phyloP scores from a whole-genome alignment of 345 rosid species.

The Balakata baccata region DNA sequence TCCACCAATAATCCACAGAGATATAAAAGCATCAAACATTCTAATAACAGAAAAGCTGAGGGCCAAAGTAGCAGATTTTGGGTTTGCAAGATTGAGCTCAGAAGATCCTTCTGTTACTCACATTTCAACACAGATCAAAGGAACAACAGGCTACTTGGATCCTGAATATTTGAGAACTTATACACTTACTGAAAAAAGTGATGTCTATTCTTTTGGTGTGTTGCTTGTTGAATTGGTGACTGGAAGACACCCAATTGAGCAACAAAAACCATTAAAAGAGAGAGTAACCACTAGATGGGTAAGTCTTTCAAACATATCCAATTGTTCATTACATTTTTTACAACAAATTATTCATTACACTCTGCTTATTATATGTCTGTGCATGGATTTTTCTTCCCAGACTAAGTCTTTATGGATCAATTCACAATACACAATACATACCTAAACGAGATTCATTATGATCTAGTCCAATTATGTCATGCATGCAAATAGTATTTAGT shows the following conservation, averaged over 20 bases:
- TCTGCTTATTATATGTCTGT: neutral
- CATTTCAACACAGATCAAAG: conserved; percentile 79
- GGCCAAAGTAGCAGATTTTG: conserved; percentile 92
- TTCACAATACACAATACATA: no score
- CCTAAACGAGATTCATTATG: no score
- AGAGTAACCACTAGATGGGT: conserved; percentile 71
- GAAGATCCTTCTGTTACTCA: conserved; percentile 62
- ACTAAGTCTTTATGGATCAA: no score
- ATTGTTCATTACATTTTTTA: neutral
- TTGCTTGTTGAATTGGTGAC: conserved; percentile 69
- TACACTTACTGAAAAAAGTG: conserved; percentile 77
- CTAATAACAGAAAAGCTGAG: conserved; percentile 73
- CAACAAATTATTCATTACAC: neutral
- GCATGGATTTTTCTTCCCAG: no score
- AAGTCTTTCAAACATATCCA: conserved; percentile 12
- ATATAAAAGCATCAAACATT: conserved; percentile 77
- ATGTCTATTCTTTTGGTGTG: conserved; percentile 84
- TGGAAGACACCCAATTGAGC: conserved; percentile 72
- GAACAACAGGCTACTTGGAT: conserved; percentile 74
- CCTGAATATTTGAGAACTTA: conserved; percentile 79
- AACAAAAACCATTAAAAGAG: conserved; percentile 45
- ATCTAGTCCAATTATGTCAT: no score
- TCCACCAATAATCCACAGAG: conserved; percentile 85
- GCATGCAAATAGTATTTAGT: no score
- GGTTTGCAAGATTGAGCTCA: conserved; percentile 62